These are phyloP conservation scores for Malassezia japonica DNA, from an alignment of 1,284 basidiomycete genomes.

Conservation along the genomic window DNA sequence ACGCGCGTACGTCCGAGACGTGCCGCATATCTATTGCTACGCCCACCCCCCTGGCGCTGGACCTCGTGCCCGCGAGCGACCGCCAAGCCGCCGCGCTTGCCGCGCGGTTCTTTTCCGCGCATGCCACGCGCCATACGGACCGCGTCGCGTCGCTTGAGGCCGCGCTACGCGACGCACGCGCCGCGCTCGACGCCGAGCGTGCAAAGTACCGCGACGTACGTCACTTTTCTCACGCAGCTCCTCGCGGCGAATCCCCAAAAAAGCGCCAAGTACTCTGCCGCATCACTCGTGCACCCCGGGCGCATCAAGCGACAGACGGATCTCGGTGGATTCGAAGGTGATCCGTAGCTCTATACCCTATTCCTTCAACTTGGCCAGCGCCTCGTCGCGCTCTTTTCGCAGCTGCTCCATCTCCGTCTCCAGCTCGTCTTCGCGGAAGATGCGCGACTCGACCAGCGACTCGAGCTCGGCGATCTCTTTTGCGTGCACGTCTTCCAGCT, in stretches of 20 bases:
- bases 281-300: conserved; percentile 4
- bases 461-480: conserved; percentile 40
- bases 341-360: background rate
- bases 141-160: background rate
- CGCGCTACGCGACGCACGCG: background rate
- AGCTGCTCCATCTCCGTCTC: conserved; percentile 30
- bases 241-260: conserved; percentile 3
- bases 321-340: conserved; percentile 12
- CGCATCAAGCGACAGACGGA: conserved; percentile 10
- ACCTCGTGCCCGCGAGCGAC: background rate
- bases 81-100: background rate
- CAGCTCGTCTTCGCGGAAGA: conserved; percentile 36
- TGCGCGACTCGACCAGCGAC: conserved; percentile 35
- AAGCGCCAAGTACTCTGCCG: conserved; percentile 2
- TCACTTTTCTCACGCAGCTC: background rate
- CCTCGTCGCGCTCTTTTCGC: conserved; percentile 4
- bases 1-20: background rate
- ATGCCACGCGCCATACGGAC: too few species aligned
- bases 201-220: conserved; percentile 16
- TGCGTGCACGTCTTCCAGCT: conserved; percentile 27
- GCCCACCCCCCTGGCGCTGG: too few species aligned
- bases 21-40: too few species aligned
- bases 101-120: background rate
- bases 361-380: background rate
- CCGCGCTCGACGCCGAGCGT: conserved; percentile 7